Percentiles rank a stretch among this genome's conserved stretches.
Evolutionary conservation across 441 rosid genomes (phyloP).

Genomic region (Gossypium schwendimanii): DNA sequence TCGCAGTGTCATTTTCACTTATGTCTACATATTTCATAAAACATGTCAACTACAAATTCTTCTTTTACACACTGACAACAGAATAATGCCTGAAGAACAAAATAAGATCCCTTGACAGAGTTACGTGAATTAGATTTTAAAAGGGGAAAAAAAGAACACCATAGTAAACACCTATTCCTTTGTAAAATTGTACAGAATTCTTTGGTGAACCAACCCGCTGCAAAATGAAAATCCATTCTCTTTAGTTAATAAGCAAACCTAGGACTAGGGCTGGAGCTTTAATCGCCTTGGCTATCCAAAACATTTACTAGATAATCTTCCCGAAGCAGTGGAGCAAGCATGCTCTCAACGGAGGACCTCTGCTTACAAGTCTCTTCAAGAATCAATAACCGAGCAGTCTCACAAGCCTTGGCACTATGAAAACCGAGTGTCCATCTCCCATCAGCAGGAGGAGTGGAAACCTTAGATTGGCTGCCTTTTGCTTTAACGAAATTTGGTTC

Average conservation of each 20-base stretch:
- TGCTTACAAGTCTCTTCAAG: constrained; percentile 5
- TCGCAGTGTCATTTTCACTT: not conserved
- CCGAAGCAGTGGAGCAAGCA: constrained; percentile 33
- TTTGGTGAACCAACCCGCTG: not conserved
- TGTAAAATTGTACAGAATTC: constrained; percentile 14
- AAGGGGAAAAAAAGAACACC: not conserved
- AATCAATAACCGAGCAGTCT: constrained; percentile 39
- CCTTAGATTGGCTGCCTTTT: constrained; percentile 15
- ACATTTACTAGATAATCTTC: constrained; percentile 18
- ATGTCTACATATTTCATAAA: not conserved
- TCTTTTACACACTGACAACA: not conserved
- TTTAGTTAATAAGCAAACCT: constrained; percentile 21
- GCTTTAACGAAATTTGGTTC: constrained; percentile 33
- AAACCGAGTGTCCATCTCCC: constrained; percentile 72
- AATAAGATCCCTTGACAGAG: not conserved
- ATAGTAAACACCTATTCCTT: not conserved
- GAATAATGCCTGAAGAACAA: not conserved
- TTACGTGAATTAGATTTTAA: not conserved
- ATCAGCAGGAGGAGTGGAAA: constrained; percentile 26
- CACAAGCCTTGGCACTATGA: constrained; percentile 40
- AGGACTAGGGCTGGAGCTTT: constrained; percentile 14
- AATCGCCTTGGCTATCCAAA: constrained; percentile 20
- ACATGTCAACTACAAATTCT: not conserved
- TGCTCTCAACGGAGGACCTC: constrained; percentile 21
- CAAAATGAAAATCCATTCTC: not conserved